Conservation (phyloP, 176 grass and related monocot species). For the Puccinellia tenuiflora region DNA sequence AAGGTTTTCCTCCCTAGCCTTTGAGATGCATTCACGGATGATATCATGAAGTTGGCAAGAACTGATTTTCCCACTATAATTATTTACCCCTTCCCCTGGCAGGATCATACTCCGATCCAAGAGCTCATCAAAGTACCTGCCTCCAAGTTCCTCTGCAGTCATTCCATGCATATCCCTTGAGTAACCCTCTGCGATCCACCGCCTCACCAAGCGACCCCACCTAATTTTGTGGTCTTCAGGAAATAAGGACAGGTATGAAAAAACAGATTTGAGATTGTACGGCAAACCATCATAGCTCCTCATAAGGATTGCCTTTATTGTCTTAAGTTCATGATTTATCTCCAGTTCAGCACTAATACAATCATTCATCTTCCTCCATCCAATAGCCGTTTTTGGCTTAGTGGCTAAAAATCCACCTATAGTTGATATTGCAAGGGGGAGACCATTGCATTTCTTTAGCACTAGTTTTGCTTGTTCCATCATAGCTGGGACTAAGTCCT, state of each 20-base stretch:
- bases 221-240: slow-evolving; percentile 12
- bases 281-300: slow-evolving; percentile 34
- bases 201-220: slow-evolving; percentile 3
- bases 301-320: not conserved
- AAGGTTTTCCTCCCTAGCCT: slow-evolving; percentile 29
- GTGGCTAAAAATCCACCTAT: slow-evolving; percentile 23
- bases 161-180: not conserved
- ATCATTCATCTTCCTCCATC: slow-evolving; percentile 31
- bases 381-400: slow-evolving; percentile 3
- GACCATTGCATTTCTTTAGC: slow-evolving; percentile 19
- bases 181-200: slow-evolving; percentile 43
- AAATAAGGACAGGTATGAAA: slow-evolving; percentile 28
- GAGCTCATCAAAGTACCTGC: slow-evolving; percentile 22
- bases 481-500: not conserved
- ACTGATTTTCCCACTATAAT: not conserved
- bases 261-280: slow-evolving; percentile 22
- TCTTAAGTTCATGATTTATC: not conserved
- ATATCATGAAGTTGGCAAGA: slow-evolving; percentile 31
- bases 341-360: not conserved
- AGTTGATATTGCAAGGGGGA: slow-evolving; percentile 33
- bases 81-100: not conserved
- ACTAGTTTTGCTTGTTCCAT: not conserved
- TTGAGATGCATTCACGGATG: slow-evolving; percentile 25
- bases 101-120: slow-evolving; percentile 29
- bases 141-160: not conserved